Evolutionary conservation across 257 asterid species (phyloP).

Genomic region (Solanum etuberosum): DNA sequence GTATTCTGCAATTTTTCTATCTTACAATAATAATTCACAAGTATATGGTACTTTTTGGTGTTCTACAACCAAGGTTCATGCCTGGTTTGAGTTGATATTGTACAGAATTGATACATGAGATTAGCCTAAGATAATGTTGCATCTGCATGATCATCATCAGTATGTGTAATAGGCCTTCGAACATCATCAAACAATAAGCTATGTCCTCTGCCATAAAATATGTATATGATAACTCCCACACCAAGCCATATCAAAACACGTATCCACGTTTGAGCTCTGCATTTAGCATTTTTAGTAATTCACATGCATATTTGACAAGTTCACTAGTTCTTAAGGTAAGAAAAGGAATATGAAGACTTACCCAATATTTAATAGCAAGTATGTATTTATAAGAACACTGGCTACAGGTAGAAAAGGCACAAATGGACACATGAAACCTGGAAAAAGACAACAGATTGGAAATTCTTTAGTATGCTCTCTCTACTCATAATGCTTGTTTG

Average conservation of each 20-base stretch:
- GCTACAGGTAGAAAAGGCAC: slow-evolving; percentile 23
- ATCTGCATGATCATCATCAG: background rate
- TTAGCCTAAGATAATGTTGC: background rate
- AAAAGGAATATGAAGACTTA: background rate
- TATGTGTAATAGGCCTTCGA: background rate
- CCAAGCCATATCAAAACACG: slow-evolving; percentile 23
- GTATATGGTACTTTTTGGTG: background rate
- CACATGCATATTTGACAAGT: background rate
- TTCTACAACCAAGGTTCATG: background rate
- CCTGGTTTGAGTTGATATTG: background rate
- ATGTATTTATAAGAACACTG: slow-evolving; percentile 19
- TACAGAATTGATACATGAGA: background rate
- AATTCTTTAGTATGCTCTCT: background rate
- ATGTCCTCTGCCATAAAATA: slow-evolving; percentile 23
- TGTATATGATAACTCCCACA: slow-evolving; percentile 17
- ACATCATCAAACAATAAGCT: slow-evolving; percentile 8
- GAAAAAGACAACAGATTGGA: background rate
- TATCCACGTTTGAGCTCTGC: slow-evolving; percentile 23
- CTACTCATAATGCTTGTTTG: background rate
- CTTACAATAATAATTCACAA: background rate
- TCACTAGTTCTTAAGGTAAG: background rate
- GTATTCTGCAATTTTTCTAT: background rate
- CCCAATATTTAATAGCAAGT: slow-evolving; percentile 27
- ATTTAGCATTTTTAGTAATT: background rate
- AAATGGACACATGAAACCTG: slow-evolving; percentile 29